Base-by-base conservation (phyloP, 257 asterid species). In the Gentiana straminea region DNA sequence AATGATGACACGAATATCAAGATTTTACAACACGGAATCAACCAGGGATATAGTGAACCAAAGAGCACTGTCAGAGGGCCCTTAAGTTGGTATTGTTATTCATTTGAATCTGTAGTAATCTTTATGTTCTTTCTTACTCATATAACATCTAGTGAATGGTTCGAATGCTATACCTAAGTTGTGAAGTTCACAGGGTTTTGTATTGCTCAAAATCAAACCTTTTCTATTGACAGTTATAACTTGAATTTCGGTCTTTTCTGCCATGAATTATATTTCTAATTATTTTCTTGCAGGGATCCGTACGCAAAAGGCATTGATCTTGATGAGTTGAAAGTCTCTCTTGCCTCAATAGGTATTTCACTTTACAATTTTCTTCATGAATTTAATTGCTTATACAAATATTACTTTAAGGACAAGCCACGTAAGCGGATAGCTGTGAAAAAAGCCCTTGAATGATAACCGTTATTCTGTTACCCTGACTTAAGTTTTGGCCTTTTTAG, bases 271-370 rank as follows among this genome's bases (percentile, higher is more conserved):
- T n/a, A 59, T 54, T 66, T n/a, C 8, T 49, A 35, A 38, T 53
- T 13, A 55, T 67, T 47, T 12, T 36, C 45, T 59, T 73, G 58
- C 74, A 86, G 96, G 98, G 84, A 84, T 79, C 91, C 98, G 8
- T 77, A 69, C 64, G 79, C 89, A 15, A 73, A 74, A 69, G 86
- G 87, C 52, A 74, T 78, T 37, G 61, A 77, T 68, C 64, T 57
- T 55, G 94, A 84, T 32, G 81, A 81, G 68, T 66, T 86, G 81
- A 83, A 75, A 74, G 94, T 76, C 49, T 73, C 83, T 79, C 75
- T 82, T 64, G 89, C 96, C 70, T 79, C 85, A 58, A 64, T 64
- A 72, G 98, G 96, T 90, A 77, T 54, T 46, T 55, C 15, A 33
- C 48, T 64, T 41, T 56, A 49, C 44, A 48, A 57, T 70, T 59